Base-by-base conservation (phyloP, 768 basidiomycete genomes). In the Podaxis sp. region DNA sequence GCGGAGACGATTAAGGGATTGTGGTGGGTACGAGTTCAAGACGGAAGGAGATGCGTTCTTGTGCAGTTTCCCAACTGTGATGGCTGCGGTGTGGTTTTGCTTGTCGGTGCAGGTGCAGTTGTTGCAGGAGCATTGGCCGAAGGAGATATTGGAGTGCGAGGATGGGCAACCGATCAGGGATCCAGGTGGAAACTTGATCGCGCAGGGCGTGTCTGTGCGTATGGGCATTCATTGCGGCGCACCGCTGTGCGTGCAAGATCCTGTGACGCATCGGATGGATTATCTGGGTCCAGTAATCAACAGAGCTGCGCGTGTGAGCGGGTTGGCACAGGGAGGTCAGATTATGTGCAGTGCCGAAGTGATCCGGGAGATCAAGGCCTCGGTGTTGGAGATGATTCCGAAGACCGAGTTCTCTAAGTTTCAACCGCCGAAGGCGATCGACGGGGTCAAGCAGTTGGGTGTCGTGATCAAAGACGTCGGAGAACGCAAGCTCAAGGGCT, bases 31-130 rank as follows among this genome's bases (percentile, higher is more conserved):
- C 74, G 95, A 98, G 76, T 96, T 99, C 70, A 99, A 99, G 77
- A 99, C 97, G 11, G 97, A 99, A 87, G 97, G 97, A 30, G 97
- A 99, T 70, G 88, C 96, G 0, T 99, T 99, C 80, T 96, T 99
- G 92, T 95, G 95, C 58, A 94, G 96, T 22, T 99, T 99, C 83
- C 91, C 93, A 2, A 92, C 88, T 2, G 85, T 94, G 12, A 80
- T 94, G 1, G 83, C 91, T 0, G 97, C 94, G 0, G 75, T 98
- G 17, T 88, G 94, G 82, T 99, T 94, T 91, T 90, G 89, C 67
- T 79, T 97, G 69, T 87, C 85, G 33, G 91, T 95, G 17, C 97
- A 99, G 73, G 77, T 87, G 30, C 85, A 91, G 68, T 81, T 99
- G 11, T 79, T 99, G 26, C 79, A 88, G 33, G 88, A 91, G 64